phyloP scores from a whole-genome alignment of 2,329 filamentous ascomycete species.

The Curvularia sp. region DNA sequence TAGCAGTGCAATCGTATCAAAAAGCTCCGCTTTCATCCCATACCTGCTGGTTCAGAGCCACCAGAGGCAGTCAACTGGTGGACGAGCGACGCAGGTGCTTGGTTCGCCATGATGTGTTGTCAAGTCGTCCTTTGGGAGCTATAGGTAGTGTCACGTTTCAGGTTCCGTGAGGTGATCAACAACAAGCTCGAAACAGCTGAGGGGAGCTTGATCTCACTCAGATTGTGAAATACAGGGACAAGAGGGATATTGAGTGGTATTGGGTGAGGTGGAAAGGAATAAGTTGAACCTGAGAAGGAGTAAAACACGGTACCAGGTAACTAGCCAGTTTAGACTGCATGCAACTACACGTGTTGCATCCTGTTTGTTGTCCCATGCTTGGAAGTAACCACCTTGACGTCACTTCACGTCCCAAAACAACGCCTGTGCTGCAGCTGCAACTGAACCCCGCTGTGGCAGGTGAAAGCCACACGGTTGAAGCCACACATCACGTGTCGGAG shows the following conservation, averaged over 20 bases:
- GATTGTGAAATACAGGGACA: not conserved
- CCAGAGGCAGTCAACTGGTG: constrained; percentile 53
- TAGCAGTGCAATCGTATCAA: not conserved
- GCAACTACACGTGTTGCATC: constrained; percentile 7
- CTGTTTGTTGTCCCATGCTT: constrained; percentile 7
- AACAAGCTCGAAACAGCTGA: not conserved
- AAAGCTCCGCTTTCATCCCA: constrained; percentile 5
- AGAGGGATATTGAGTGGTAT: not conserved
- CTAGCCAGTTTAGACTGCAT: not conserved
- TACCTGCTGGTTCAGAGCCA: constrained; percentile 52
- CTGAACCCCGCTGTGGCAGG: constrained; percentile 10
- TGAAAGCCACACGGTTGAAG: constrained; percentile 8
- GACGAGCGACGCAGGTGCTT: constrained; percentile 35
- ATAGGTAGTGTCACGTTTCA: not conserved
- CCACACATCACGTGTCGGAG: constrained; percentile 3
- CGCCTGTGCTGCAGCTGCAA: constrained; percentile 4
- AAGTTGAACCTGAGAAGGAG: not conserved
- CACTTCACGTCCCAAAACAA: constrained; percentile 2
- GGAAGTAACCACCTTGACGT: constrained; percentile 5
- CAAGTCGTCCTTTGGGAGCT: not conserved
- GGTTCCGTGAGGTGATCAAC: not conserved
- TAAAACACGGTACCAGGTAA: not conserved
- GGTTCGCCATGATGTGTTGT: constrained; percentile 15
- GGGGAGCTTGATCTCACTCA: not conserved
- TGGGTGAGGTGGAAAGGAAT: not conserved